Percentiles rank a stretch among this genome's conserved stretches.
These are phyloP conservation scores for Penicillium aurantiogriseum DNA, from an alignment of 2,329 filamentous ascomycete species.

Conservation along the genomic window DNA sequence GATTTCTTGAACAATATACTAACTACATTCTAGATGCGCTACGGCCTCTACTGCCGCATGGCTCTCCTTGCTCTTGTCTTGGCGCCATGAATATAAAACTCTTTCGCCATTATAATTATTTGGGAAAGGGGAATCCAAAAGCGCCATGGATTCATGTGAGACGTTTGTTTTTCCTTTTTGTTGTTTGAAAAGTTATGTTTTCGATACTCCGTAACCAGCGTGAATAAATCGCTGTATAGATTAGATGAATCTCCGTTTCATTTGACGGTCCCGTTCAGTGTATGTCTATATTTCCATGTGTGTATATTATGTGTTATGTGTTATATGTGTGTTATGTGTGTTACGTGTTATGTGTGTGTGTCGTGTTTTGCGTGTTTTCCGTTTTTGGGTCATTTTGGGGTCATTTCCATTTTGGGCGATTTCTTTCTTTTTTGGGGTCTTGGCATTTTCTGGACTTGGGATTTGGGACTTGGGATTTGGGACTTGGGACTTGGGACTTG, in stretches of 20 bases:
- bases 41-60: conserved; percentile 97
- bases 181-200: conserved; percentile 34
- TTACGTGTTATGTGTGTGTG: conserved; percentile 22
- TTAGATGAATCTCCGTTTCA: conserved; percentile 39
- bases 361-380: conserved; percentile 16
- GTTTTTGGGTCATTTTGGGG: conserved; percentile 1
- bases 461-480: neutral
- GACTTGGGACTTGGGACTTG: neutral
- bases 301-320: conserved; percentile 26
- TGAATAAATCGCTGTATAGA: conserved; percentile 35
- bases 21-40: conserved; percentile 73
- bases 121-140: conserved; percentile 14
- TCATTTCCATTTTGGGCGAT: conserved; percentile 4
- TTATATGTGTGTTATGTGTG: conserved; percentile 20
- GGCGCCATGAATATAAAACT: conserved; percentile 50
- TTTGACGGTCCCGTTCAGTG: conserved; percentile 25
- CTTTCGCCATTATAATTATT: conserved; percentile 18
- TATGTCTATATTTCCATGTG: conserved; percentile 21
- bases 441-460: neutral
- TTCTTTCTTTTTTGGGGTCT: neutral
- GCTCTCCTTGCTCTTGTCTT: conserved; percentile 92
- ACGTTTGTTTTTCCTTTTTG: conserved; percentile 21
- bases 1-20: conserved; percentile 32
- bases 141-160: conserved; percentile 25
- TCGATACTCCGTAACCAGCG: conserved; percentile 33